Evolutionary conservation across 768 basidiomycete genomes (phyloP), one percentile per base, ranked within the genome.

Genomic region (Chalciporus chontae): DNA sequence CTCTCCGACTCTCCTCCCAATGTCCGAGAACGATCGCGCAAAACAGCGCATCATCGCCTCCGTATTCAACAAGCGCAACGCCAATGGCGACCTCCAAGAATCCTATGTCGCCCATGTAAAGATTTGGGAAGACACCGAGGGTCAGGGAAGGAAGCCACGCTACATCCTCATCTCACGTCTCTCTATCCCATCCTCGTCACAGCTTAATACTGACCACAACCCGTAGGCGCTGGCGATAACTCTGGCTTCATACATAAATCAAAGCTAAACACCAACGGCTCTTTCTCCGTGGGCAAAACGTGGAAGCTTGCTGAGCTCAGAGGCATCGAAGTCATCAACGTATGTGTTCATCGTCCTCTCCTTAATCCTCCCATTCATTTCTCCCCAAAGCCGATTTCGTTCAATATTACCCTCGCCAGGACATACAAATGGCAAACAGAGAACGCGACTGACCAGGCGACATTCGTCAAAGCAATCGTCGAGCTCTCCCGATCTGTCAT

Each of bases 231-330:
- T 4, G 71, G 65, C 52, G 79, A 79, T 56, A 81, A 83, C 21
- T 69, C 74, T 41, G 85, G 85, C 1, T 82, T 84, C 66, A 80
- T 99, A 17, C 94, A 99, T 79, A 99, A 99, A 71, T 93, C 94
- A 2, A 98, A 98, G 71, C 73, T 91, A 56, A 98, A 99, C 65
- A 84, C 86, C 38, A 98, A 97, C 63, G 87, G 90, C 29, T 80
- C 91, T 0, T 98, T 95, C 69, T 96, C 93, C 8, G 91, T 98
- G 42, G 96, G 96, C 6, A 99, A 99, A 74, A 92, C 95, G 2
- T 99, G 96, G 96, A 78, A 74, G 52, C 70, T 98, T 43, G 67
- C 81, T 37, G 94, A 97, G 68, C 76, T 98, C 58, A 80, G 88
- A 54, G 82, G 72, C 34, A 65, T 99, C 40, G 85, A 94, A 56